Evolutionary conservation across 2,329 filamentous ascomycete genomes (phyloP), one percentile per base, ranked within the genome.

Genomic region (Fusarium sp.): DNA sequence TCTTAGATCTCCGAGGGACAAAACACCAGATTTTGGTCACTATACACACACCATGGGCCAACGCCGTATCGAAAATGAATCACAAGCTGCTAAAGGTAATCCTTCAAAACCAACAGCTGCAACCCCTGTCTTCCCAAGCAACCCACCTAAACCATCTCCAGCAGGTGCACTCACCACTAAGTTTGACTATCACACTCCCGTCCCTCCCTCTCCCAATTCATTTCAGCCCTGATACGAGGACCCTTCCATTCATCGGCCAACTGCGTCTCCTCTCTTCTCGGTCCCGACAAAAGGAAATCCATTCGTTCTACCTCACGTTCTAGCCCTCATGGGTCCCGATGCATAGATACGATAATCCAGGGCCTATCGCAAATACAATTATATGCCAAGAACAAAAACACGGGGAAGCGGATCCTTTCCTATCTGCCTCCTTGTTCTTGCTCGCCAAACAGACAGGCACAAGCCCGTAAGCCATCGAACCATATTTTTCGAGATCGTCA

Each of bases 141-240:
- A 49, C 46, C 57, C 49, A 48, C 33, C 63, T 71, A 73, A 57
- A 69, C 69, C 69, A 58, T 63, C 61, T 73, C 48, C 33, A 73
- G 70, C 46, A 71, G 70, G 70, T 73, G 70, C 58, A 68, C 51
- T 71, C 41, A 61, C 38, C 39, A 68, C 49, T 57, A 54, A 73
- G 61, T 60, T 70, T 73, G 39, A 48, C 54, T 31, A 66, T 52
- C 66, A 59, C 66, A 66, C 61, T 67, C 69, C 63, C 66, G 66
- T 66, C 46, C 54, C 61, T 64, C 66, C 65, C 39, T 27, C 19
- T 49, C 19, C 12, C 55, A 23, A 25, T 49, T 35, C 14, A 49
- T 33, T 63, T 63, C 51, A 68, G 64, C 66, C 64, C 60, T 51
- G 42, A 38, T 51, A 49, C 38, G 44, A 51, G 31, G 27, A 39